Conservation (phyloP, 2,329 filamentous ascomycete species). For the Chaetothyriales sp. region DNA sequence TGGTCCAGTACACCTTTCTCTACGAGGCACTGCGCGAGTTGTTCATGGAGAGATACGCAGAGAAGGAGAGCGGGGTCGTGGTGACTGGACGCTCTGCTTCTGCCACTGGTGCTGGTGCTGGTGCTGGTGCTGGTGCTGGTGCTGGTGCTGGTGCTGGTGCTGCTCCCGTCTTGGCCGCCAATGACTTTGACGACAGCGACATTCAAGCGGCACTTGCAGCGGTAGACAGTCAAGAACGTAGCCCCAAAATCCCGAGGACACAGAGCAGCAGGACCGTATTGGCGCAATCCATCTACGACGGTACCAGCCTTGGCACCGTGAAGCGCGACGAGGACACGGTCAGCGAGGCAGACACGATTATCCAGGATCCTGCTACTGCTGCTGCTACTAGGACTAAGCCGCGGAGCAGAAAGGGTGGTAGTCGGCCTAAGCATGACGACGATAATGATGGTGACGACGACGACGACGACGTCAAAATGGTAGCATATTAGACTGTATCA, state of each 20-base stretch:
- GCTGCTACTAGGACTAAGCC: neutral
- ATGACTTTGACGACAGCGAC: neutral
- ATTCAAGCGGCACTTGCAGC: slow-evolving; percentile 1
- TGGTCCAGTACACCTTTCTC: slow-evolving; percentile 71
- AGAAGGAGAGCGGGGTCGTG: slow-evolving; percentile 12
- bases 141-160: no score
- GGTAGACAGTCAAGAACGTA: slow-evolving; percentile 10
- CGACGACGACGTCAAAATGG: no score
- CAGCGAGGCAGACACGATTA: slow-evolving; percentile 1
- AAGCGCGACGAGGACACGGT: slow-evolving; percentile 9
- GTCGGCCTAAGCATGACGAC: no score
- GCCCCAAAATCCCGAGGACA: slow-evolving; percentile 12
- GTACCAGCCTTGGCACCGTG: slow-evolving; percentile 1
- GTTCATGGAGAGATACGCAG: slow-evolving; percentile 52
- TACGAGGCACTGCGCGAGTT: slow-evolving; percentile 71
- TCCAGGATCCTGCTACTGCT: neutral
- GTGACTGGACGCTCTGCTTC: neutral
- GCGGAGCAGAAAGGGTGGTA: no score
- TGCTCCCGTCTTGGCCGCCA: neutral
- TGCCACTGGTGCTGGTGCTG: neutral
- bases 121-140: no score
- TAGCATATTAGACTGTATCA: no score
- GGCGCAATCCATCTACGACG: slow-evolving; percentile 1
- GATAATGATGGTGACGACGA: no score
- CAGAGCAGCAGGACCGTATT: slow-evolving; percentile 5